Conservation (phyloP, 768 basidiomycete species). For the Leccinellum rugosiceps region DNA sequence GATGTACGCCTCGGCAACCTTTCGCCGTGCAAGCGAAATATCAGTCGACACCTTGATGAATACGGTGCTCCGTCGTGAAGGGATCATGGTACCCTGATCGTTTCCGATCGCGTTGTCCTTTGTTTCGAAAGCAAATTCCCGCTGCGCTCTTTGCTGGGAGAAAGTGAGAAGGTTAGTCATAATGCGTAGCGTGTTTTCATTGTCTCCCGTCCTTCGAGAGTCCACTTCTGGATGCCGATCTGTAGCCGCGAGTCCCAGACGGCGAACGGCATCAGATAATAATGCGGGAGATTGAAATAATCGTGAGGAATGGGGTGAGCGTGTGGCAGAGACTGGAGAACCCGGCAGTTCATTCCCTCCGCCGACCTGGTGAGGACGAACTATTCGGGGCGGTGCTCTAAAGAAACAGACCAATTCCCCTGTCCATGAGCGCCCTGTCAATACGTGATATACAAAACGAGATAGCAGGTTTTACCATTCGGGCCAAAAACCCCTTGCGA, state of each 20-base stretch:
- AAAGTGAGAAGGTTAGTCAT: constrained; percentile 75
- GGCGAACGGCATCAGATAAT: constrained; percentile 70
- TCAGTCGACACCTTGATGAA: constrained; percentile 53
- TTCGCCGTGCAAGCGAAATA: constrained; percentile 45
- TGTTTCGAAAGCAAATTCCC: constrained; percentile 40
- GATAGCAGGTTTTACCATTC: constrained; percentile 53
- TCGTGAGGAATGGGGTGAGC: constrained; percentile 24
- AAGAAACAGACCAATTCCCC: constrained; percentile 89
- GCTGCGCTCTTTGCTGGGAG: constrained; percentile 41
- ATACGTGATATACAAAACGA: not conserved
- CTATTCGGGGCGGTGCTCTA: constrained; percentile 68
- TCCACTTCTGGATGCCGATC: constrained; percentile 45
- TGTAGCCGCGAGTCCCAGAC: constrained; percentile 57
- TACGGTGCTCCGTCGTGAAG: constrained; percentile 54
- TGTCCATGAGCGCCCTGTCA: constrained; percentile 28
- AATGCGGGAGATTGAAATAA: constrained; percentile 62
- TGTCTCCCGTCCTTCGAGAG: constrained; percentile 47
- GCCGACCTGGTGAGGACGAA: constrained; percentile 46
- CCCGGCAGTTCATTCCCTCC: constrained; percentile 43
- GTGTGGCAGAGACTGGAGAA: constrained; percentile 36
- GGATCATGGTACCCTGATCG: constrained; percentile 22
- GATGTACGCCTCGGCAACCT: constrained; percentile 61
- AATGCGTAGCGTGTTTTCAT: constrained; percentile 62
- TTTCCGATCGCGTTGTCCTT: constrained; percentile 30
- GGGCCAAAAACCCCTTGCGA: constrained; percentile 89